phyloP scores from a whole-genome alignment of 2,329 filamentous ascomycete species.

The Colletotrichum limetticola region DNA sequence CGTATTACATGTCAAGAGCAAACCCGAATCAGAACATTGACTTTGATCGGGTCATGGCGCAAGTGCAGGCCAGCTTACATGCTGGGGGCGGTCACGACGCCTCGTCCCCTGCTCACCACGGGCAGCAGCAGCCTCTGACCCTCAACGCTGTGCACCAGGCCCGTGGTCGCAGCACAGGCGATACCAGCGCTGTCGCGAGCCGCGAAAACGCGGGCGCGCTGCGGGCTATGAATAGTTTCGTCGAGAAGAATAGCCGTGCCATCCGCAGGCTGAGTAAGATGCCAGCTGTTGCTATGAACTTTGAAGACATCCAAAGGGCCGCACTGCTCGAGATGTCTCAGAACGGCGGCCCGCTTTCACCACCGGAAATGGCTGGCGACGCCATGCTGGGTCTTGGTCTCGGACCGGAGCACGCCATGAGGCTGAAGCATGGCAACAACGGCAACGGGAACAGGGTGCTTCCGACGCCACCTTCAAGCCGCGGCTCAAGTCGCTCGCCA shows the following conservation, averaged over 20 bases:
- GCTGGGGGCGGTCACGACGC: conserved; percentile 37
- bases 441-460: conserved; percentile 21
- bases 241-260: conserved; percentile 54
- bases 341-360: background rate
- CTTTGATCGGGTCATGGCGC: conserved; percentile 57
- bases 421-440: conserved; percentile 18
- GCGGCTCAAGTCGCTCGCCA: conserved; percentile 44
- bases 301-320: conserved; percentile 44
- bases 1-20: conserved; percentile 38
- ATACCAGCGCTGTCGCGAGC: conserved; percentile 51
- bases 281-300: conserved; percentile 44
- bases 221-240: conserved; percentile 56
- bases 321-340: conserved; percentile 37
- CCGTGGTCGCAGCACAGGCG: conserved; percentile 47
- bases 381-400: background rate
- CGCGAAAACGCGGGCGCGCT: conserved; percentile 54
- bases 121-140: conserved; percentile 39
- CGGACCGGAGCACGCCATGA: background rate
- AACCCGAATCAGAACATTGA: conserved; percentile 49
- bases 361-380: conserved; percentile 15
- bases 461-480: conserved; percentile 46
- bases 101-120: conserved; percentile 27
- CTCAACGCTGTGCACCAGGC: conserved; percentile 56
- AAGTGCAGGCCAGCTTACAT: conserved; percentile 49
- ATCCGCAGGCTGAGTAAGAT: conserved; percentile 55